Conservation (phyloP, 1,284 basidiomycete genomes). For the Cystobasidium pallidum region DNA sequence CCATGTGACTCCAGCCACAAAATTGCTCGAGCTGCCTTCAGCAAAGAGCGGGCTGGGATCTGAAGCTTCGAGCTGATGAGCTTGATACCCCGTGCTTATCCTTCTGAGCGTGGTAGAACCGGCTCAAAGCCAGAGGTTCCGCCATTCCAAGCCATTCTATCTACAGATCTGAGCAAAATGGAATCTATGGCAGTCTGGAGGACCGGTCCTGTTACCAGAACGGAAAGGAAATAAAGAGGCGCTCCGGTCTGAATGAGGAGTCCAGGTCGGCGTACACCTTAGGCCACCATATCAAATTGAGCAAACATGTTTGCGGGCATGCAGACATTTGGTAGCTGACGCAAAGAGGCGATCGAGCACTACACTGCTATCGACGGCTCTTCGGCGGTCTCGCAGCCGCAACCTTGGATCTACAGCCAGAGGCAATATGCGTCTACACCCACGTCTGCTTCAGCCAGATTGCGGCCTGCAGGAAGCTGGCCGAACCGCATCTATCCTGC, state of each 20-base stretch:
- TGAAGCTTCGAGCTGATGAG: not conserved
- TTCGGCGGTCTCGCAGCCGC: too few species aligned
- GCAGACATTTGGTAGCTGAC: not conserved
- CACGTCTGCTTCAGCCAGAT: too few species aligned
- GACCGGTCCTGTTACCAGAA: not conserved
- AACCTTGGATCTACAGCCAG: too few species aligned
- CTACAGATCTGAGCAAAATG: not conserved
- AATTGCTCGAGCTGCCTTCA: not conserved
- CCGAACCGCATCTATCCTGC: too few species aligned
- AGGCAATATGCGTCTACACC: too few species aligned
- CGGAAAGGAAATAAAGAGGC: not conserved
- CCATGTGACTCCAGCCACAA: not conserved
- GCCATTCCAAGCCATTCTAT: constrained; percentile 13
- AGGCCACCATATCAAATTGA: not conserved
- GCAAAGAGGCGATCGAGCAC: too few species aligned
- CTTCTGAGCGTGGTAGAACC: constrained; percentile 13
- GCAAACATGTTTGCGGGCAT: not conserved
- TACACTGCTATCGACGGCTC: too few species aligned
- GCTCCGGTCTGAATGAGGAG: not conserved
- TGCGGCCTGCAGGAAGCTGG: too few species aligned
- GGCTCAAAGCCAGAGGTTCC: constrained; percentile 5
- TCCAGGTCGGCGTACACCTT: not conserved
- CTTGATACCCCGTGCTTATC: not conserved
- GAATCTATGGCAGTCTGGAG: not conserved
- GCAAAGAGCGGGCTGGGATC: not conserved